Conservation (phyloP, 345 rosid species). For the Clausena lansium region DNA sequence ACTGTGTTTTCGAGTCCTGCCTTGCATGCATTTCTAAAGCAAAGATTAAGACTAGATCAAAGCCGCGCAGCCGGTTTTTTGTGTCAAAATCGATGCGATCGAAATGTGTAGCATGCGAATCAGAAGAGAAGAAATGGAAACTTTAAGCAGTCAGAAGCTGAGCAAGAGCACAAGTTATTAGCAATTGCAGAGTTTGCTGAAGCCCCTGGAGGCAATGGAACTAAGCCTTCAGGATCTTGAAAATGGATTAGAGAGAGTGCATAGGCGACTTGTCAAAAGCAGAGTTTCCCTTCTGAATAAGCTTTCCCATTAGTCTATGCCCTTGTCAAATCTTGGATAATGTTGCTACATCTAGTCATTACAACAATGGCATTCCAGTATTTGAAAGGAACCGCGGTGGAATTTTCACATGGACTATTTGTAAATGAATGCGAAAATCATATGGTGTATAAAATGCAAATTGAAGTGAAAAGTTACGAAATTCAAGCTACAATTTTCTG, state of each 20-base stretch:
- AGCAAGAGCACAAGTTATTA: not conserved
- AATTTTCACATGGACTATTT: not conserved
- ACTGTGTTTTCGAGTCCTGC: slow-evolving; percentile 12
- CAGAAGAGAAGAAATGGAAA: not conserved
- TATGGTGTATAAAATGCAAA: not conserved
- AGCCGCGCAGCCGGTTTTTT: not conserved
- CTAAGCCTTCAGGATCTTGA: not conserved
- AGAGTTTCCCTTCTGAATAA: too few species aligned
- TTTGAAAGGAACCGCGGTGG: not conserved
- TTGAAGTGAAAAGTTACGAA: not conserved
- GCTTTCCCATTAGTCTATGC: not conserved
- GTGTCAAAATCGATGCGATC: slow-evolving; percentile 17
- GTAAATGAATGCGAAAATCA: not conserved
- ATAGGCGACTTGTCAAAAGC: slow-evolving; percentile 13
- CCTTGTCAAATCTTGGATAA: too few species aligned
- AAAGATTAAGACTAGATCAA: slow-evolving; percentile 5
- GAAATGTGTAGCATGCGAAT: slow-evolving; percentile 3
- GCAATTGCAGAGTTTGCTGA: not conserved
- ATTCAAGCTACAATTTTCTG: not conserved
- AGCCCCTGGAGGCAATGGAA: slow-evolving; percentile 7
- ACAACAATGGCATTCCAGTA: not conserved
- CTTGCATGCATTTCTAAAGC: slow-evolving; percentile 8
- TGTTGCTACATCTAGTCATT: not conserved
- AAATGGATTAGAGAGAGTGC: slow-evolving; percentile 3
- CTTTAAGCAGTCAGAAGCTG: not conserved